Evolutionary conservation across 345 rosid genomes (phyloP).

Genomic region (Syzygium jambos): DNA sequence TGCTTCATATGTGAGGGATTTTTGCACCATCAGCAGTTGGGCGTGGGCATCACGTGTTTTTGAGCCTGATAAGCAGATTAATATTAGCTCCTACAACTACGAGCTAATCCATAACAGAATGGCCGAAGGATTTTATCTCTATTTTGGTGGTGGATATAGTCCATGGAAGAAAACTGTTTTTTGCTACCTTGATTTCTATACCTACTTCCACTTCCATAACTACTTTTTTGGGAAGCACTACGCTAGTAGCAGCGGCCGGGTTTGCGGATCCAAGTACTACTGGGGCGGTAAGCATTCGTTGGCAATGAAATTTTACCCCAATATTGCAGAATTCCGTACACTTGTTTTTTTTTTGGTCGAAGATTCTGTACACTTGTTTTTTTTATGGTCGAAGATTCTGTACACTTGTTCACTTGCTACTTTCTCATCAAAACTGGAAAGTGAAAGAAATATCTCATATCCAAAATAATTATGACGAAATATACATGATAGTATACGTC

Average conservation of each 20-base stretch:
- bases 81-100: not conserved
- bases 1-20: accelerated
- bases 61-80: not conserved
- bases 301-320: not conserved
- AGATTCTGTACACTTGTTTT: not conserved
- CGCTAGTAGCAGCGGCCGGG: too few species aligned
- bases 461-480: too few species aligned
- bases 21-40: not conserved
- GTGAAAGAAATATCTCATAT: not conserved
- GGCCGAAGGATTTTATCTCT: not conserved
- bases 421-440: not conserved
- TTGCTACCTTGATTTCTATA: not conserved
- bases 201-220: too few species aligned
- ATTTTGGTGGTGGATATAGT: too few species aligned
- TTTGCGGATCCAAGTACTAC: too few species aligned
- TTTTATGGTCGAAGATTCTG: too few species aligned
- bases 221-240: too few species aligned
- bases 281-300: not conserved
- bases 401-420: not conserved
- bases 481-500: too few species aligned
- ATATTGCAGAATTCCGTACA: not conserved
- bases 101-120: not conserved
- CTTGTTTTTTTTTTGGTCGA: too few species aligned
- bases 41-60: accelerated
- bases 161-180: too few species aligned